Base-by-base conservation (phyloP, 2,329 filamentous ascomycete species). In the Penicillium sp. region DNA sequence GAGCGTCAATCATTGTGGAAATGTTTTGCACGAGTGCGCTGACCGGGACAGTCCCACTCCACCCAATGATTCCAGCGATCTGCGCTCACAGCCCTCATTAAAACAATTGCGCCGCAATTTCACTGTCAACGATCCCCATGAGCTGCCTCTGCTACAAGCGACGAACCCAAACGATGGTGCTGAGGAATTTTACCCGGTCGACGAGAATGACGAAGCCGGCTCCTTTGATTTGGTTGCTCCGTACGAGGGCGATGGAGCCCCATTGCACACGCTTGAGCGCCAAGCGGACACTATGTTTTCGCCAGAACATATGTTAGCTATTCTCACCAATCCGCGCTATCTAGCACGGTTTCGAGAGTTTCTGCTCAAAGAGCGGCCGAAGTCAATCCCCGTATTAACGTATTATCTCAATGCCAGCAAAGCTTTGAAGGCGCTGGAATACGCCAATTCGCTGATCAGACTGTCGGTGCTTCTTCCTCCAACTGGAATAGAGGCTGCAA, bases 401-500 rank as follows among this genome's bases (percentile, higher is more conserved):
- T 90, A 91, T 75, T 91, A 91, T 62, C 79, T 91, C 2, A 87
- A 90, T 64, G 82, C 87, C 0, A 72, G 86, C 56, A 93, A 92
- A 67, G 88, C 89, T 1, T 72, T 90, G 13, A 84, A 85, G 63
- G 88, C 89, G 1, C 85, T 92, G 56, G 80, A 82, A 35, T 91
- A 91, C 65, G 83, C 87, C 21, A 90, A 92, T 69, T 83, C 87
- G 0, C 80, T 91, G 35, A 81, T 86, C 1, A 82, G 84, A 58
- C 81, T 85, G 1, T 76, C 90, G 13, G 79, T 63, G 4, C 62
- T 67, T 45, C 55, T 84, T 27, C 79, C 80, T 0, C 81, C 89
- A 11, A 72, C 79, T 4, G 82, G 79, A 0, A 76, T 84, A 37
- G 79, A 81, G 1, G 87, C 88, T 0, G 76, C 84, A 33, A 79